Evolutionary conservation across 2,329 filamentous ascomycete species (phyloP).

Genomic region (Pseudopyricularia javanii): DNA sequence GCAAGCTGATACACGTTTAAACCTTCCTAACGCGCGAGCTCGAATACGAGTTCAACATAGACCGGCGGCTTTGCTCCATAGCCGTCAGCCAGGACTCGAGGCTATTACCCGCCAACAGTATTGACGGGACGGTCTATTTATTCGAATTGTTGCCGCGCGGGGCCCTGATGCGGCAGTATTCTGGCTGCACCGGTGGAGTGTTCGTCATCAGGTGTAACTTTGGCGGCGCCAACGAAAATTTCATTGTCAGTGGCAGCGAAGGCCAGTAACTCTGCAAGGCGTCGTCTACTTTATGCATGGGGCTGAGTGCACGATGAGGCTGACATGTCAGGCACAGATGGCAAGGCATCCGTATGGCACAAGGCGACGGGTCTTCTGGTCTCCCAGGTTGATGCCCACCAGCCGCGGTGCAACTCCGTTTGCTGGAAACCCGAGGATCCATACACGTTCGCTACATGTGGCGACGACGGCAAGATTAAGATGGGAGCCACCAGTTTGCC

Average conservation of each 20-base stretch:
- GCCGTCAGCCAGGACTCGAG: conserved; percentile 71
- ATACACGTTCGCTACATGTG: conserved; percentile 78
- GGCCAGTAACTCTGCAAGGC: conserved; percentile 33
- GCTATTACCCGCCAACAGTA: conserved; percentile 71
- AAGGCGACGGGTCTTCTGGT: conserved; percentile 68
- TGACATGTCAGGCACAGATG: conserved; percentile 32
- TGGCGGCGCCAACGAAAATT: conserved; percentile 84
- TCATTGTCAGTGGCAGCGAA: conserved; percentile 85
- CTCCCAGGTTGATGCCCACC: conserved; percentile 64
- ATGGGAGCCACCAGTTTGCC: conserved; percentile 70
- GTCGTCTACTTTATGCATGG: no score
- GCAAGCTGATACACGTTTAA: conserved; percentile 62
- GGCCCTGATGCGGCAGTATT: conserved; percentile 58
- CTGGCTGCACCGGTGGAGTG: conserved; percentile 61
- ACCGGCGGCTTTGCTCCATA: conserved; percentile 63
- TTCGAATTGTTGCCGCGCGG: conserved; percentile 62
- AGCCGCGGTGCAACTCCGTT: conserved; percentile 70
- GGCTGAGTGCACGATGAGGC: no score
- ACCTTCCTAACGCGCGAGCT: conserved; percentile 64
- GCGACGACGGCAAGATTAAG: conserved; percentile 74
- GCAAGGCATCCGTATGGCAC: conserved; percentile 78
- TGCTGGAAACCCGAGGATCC: conserved; percentile 80
- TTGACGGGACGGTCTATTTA: conserved; percentile 63
- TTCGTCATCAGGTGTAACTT: conserved; percentile 75
- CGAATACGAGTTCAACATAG: conserved; percentile 60